A percentile compares a stretch with the other conserved stretches of the same genome.
Evolutionary conservation across 2,329 filamentous ascomycete species (phyloP).

Genomic region (Juglanconis sp.): DNA sequence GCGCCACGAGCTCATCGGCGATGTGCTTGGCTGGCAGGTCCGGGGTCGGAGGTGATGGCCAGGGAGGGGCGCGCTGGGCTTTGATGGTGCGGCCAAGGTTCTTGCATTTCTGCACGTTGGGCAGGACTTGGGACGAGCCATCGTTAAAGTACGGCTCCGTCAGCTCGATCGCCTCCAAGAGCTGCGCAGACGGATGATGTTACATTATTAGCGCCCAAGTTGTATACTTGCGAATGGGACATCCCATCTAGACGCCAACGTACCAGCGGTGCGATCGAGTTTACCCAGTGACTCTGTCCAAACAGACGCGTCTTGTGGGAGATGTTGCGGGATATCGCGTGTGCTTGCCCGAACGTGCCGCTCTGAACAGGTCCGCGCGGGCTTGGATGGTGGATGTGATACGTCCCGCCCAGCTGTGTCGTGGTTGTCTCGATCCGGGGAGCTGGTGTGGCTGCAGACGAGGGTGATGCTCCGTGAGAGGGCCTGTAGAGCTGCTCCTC

Average conservation of each 20-base stretch:
- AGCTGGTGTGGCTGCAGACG: slow-evolving; percentile 19
- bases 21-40: slow-evolving; percentile 38
- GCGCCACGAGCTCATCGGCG: slow-evolving; percentile 48
- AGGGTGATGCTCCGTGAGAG: slow-evolving; percentile 11
- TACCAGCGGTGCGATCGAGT: slow-evolving; percentile 1
- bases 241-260: neutral
- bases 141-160: neutral
- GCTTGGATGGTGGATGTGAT: slow-evolving; percentile 36
- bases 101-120: slow-evolving; percentile 38
- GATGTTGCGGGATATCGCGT: slow-evolving; percentile 1
- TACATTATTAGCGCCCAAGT: neutral
- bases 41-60: slow-evolving; percentile 32
- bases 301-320: slow-evolving; percentile 17
- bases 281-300: slow-evolving; percentile 16
- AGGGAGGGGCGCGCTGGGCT: slow-evolving; percentile 34
- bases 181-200: neutral
- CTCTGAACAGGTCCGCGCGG: slow-evolving; percentile 28
- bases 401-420: slow-evolving; percentile 39
- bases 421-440: slow-evolving; percentile 28
- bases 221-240: no score
- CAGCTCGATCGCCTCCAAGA: neutral
- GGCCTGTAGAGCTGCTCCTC: slow-evolving; percentile 35
- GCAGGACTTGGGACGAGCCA: slow-evolving; percentile 15
- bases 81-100: slow-evolving; percentile 39
- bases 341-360: neutral